phyloP scores from a whole-genome alignment of 2,329 filamentous ascomycete genomes.

The Apiospora aurea region DNA sequence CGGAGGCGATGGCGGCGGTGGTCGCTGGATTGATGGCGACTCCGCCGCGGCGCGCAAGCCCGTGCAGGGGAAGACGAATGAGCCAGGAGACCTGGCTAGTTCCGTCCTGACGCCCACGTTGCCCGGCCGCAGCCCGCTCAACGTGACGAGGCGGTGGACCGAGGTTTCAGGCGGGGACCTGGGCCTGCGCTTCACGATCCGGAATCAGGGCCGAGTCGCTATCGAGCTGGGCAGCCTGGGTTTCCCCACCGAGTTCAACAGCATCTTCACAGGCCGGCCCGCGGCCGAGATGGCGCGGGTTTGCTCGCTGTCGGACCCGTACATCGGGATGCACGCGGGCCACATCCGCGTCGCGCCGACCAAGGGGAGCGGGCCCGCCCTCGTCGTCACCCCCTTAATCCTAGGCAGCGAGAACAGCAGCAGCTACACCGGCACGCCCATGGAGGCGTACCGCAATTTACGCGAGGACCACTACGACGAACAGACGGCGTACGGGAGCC shows the following conservation, averaged over 20 bases:
- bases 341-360: constrained; percentile 62
- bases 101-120: constrained; percentile 53
- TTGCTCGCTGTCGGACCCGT: constrained; percentile 65
- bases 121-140: constrained; percentile 45
- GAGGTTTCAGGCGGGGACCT: constrained; percentile 53
- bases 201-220: constrained; percentile 47
- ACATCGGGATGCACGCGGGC: constrained; percentile 65
- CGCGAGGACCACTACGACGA: constrained; percentile 48
- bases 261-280: constrained; percentile 61
- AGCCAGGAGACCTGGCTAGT: constrained; percentile 43
- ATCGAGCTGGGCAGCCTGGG: constrained; percentile 65
- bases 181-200: constrained; percentile 58
- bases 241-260: constrained; percentile 67
- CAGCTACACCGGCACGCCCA: constrained; percentile 43
- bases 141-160: constrained; percentile 60
- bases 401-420: constrained; percentile 27
- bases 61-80: constrained; percentile 33
- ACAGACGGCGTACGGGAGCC: constrained; percentile 54
- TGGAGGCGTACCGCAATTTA: constrained; percentile 64
- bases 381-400: constrained; percentile 61
- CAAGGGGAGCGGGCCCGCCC: constrained; percentile 57
- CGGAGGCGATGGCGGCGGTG: constrained; percentile 25
- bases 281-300: constrained; percentile 55
- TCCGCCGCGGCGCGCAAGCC: constrained; percentile 51
- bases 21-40: constrained; percentile 55